Percentiles rank a stretch among this genome's conserved stretches.
Conservation (phyloP, 2,329 filamentous ascomycete species). For the Fusarium siculi region DNA sequence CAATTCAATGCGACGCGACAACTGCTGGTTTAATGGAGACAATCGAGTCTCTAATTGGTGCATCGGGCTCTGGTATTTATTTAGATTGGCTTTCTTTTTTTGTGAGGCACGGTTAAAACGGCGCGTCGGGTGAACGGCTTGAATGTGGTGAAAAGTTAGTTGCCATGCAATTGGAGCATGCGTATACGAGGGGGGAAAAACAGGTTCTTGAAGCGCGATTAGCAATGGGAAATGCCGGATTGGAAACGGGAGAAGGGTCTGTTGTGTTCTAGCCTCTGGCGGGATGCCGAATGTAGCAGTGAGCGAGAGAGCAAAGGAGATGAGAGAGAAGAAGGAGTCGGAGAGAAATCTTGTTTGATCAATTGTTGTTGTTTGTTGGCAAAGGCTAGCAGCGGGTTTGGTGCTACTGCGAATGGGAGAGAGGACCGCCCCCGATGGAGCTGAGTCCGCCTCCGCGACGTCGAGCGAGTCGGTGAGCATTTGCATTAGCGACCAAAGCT, state of each 20-base stretch:
- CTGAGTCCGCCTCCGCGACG: neutral
- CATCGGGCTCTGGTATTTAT: neutral
- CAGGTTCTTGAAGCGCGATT: neutral
- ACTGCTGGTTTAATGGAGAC: neutral
- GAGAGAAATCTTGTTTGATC: neutral
- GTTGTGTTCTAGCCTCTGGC: neutral
- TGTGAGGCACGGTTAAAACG: constrained; percentile 2
- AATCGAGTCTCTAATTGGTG: neutral
- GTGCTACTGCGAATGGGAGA: neutral
- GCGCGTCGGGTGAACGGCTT: constrained; percentile 19
- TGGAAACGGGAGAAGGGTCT: neutral
- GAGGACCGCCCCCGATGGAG: neutral
- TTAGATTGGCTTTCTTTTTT: neutral
- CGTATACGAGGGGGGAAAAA: constrained; percentile 5
- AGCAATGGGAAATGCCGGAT: neutral
- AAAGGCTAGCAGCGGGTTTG: neutral
- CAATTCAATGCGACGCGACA: neutral
- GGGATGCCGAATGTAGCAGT: neutral
- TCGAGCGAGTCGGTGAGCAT: constrained; percentile 14
- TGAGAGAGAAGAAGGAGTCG: neutral
- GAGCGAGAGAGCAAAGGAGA: neutral
- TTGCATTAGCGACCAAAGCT: neutral
- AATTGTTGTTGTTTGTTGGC: no score
- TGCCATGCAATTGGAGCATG: constrained; percentile 1
- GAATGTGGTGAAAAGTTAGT: neutral